Evolutionary conservation across 352 stramenopile species (phyloP), one percentile per base, ranked within the genome.

Genomic region (Halophytophthora batemanensis): DNA sequence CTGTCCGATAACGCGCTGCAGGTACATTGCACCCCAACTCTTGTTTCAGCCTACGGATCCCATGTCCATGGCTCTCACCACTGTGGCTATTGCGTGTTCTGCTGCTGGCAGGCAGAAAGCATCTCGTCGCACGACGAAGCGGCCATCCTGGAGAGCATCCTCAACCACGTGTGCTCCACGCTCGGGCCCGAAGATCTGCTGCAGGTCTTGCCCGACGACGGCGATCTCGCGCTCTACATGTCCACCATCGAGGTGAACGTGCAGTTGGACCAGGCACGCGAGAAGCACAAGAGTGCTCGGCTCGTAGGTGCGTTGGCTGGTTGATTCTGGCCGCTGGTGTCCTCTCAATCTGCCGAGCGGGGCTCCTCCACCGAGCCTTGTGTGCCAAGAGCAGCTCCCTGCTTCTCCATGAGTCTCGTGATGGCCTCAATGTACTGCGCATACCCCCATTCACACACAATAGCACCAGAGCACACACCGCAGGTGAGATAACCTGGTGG

Each of bases 161-260:
- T 94, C 18, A 71, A 77, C 43, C 69, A 92, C 46, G 59, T 92
- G 18, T 86, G 77, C 56, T 72, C 65, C 7, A 91, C 75, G n/a
- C 66, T 94, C 18, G 73, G 66, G 21, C 79, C 83, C 1, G 77
- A 88, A 53, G 83, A 94, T 19, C 46, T 92, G 17, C 68, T 94
- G 3, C 63, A 89, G 35, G 75, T 94, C 29, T 57, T 94, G 22
- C 83, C 83, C 11, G 83, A 92, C 50, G 79, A 91, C 34, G 80
- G 77, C 7, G 81, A 92, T 45, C 57, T 90, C 15, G 67, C 71
- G 22, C 52, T 88, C 23, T 92, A 88, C 56, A 86, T 92, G 58
- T 74, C 76, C 45, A 87, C 76, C 2, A 74, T 92, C 43, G 78
- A 90, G 64, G 61, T 68, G 37, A 87, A 73, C 41, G 66, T 86